These are phyloP conservation scores for Tylopilus rubrobrunneus DNA, from an alignment of 768 basidiomycete genomes.

Conservation along the genomic window DNA sequence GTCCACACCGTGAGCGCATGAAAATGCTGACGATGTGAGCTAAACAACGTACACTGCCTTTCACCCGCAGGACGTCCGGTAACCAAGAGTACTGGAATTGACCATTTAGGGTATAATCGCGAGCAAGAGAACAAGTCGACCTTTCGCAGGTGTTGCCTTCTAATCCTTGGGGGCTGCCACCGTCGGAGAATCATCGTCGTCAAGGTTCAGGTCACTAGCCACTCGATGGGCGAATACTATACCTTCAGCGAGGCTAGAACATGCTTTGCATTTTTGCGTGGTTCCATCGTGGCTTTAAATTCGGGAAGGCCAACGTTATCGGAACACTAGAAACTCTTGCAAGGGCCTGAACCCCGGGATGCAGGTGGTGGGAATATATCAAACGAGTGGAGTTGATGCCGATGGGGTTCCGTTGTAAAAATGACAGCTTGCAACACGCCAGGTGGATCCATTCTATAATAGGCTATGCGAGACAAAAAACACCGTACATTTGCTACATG, in stretches of 20 bases:
- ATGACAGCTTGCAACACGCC: not conserved
- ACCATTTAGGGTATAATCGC: not conserved
- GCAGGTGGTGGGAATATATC: not conserved
- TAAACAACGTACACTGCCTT: conserved; percentile 65
- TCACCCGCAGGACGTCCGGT: conserved; percentile 79
- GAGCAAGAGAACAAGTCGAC: conserved; percentile 23
- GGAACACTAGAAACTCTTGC: not conserved
- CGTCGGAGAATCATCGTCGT: not conserved
- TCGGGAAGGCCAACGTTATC: not conserved
- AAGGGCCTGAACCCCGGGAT: not conserved
- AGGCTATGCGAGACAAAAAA: conserved; percentile 6
- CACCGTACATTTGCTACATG: not conserved
- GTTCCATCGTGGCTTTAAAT: conserved; percentile 21
- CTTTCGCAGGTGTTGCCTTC: conserved; percentile 52
- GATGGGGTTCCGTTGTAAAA: not conserved
- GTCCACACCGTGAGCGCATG: conserved; percentile 5
- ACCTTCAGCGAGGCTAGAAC: conserved; percentile 27
- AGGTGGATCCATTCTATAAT: not conserved
- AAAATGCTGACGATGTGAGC: not conserved
- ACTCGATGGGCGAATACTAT: not conserved
- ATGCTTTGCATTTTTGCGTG: conserved; percentile 13
- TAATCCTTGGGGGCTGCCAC: conserved; percentile 41
- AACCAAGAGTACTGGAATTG: conserved; percentile 76
- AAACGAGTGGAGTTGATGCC: not conserved
- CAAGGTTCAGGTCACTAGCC: not conserved